Percentiles rank a stretch among this genome's conserved stretches.
These are phyloP conservation scores for Naganishia vishniacii DNA, from an alignment of 768 basidiomycete genomes.

Conservation along the genomic window DNA sequence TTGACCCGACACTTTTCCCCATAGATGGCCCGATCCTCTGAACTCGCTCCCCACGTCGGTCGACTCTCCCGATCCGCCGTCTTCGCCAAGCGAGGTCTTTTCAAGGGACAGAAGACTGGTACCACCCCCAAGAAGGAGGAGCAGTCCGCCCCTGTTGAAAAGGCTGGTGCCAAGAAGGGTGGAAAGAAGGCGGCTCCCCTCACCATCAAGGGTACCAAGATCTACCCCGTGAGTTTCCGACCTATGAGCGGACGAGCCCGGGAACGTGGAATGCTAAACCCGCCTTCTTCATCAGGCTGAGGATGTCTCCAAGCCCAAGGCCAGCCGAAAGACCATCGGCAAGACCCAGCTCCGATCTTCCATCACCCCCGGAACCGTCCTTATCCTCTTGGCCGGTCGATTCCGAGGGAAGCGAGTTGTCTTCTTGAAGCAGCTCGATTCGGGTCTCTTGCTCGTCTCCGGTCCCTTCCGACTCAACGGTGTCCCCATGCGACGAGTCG, in stretches of 20 bases:
- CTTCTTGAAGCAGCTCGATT: conserved; percentile 86
- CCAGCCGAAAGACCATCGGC: conserved; percentile 75
- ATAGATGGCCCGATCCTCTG: conserved; percentile 56
- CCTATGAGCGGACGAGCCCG: no score
- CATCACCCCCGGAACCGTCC: conserved; percentile 87
- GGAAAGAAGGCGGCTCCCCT: conserved; percentile 79
- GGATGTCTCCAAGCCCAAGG: conserved; percentile 84
- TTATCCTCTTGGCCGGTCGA: conserved; percentile 94
- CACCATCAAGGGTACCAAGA: conserved; percentile 68
- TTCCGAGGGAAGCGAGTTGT: conserved; percentile 98
- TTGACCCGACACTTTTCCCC: neutral
- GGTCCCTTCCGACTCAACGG: conserved; percentile 92
- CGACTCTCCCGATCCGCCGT: conserved; percentile 77
- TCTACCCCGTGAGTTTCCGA: conserved; percentile 59
- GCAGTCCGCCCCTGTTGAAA: conserved; percentile 66
- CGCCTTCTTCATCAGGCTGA: conserved; percentile 58
- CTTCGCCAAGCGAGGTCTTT: conserved; percentile 71
- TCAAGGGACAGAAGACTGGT: conserved; percentile 71
- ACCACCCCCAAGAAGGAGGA: conserved; percentile 60
- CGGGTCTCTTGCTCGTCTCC: conserved; percentile 84
- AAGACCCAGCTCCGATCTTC: conserved; percentile 67
- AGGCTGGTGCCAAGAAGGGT: conserved; percentile 82
- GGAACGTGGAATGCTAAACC: no score
- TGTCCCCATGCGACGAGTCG: conserved; percentile 93
- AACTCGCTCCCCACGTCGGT: conserved; percentile 74